Conservation (phyloP, 805 yeast species). For the Ogataea degrootiae region DNA sequence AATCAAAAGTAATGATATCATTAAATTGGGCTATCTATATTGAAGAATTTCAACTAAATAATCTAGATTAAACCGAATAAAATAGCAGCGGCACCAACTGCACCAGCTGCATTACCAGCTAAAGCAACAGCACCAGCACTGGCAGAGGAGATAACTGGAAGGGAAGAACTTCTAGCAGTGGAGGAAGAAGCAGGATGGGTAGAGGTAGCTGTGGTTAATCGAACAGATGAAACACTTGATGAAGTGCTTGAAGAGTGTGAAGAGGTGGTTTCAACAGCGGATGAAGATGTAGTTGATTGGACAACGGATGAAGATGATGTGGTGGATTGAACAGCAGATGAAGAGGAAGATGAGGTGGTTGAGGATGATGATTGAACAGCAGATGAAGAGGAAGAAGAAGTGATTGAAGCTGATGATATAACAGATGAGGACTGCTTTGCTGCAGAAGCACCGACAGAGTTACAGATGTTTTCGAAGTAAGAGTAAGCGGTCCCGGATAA, state of each 20-base stretch:
- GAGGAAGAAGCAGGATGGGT: constrained; percentile 23
- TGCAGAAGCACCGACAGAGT: constrained; percentile 37
- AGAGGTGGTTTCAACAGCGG: constrained; percentile 15
- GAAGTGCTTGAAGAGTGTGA: constrained; percentile 13
- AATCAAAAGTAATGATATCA: constrained; percentile 2
- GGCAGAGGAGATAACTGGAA: constrained; percentile 23
- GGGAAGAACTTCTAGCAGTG: constrained; percentile 19
- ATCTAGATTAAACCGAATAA: constrained; percentile 11
- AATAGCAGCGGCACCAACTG: constrained; percentile 22
- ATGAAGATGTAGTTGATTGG: constrained; percentile 26
- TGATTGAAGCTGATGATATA: constrained; percentile 27
- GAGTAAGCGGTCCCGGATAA: constrained; percentile 52
- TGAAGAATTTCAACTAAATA: constrained; percentile 9
- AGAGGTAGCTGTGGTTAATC: constrained; percentile 28
- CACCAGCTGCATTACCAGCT: constrained; percentile 25
- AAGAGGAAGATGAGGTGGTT: constrained; percentile 24
- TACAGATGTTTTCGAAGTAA: constrained; percentile 53
- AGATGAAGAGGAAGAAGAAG: constrained; percentile 23
- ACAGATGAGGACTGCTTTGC: constrained; percentile 27
- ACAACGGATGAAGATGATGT: constrained; percentile 29
- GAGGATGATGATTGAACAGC: constrained; percentile 21
- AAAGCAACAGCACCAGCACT: constrained; percentile 21
- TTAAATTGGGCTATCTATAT: constrained; percentile 1
- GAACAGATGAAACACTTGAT: constrained; percentile 12
- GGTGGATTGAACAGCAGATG: constrained; percentile 14